Conservation (phyloP, 2,329 filamentous ascomycete species). For the Neoarthrinium moseri region DNA sequence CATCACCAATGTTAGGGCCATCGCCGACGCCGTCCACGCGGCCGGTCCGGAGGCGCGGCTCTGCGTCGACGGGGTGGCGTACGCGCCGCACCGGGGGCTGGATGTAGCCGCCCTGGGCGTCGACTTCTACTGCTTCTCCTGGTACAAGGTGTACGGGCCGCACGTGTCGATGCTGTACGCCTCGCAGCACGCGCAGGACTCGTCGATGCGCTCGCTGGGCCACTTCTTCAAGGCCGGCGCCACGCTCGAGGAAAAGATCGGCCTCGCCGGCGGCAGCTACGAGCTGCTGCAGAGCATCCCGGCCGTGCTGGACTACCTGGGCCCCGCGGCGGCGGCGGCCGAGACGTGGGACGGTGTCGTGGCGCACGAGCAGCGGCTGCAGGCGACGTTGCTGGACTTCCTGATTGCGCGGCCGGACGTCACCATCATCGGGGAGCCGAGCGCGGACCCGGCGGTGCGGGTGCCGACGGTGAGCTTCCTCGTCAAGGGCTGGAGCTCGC, state of each 20-base stretch:
- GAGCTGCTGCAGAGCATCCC: conserved; percentile 66
- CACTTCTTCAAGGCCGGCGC: conserved; percentile 66
- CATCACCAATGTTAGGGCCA: conserved; percentile 61
- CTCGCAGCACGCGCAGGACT: conserved; percentile 44
- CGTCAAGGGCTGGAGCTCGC: conserved; percentile 55
- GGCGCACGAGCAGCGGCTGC: conserved; percentile 60
- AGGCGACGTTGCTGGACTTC: conserved; percentile 58
- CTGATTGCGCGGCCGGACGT: conserved; percentile 50
- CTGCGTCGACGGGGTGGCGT: conserved; percentile 57
- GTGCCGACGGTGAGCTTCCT: conserved; percentile 69
- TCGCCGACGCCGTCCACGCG: conserved; percentile 51
- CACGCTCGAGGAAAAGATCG: conserved; percentile 66
- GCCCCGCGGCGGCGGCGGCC: conserved; percentile 26
- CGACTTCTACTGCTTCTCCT: conserved; percentile 60
- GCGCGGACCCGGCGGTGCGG: conserved; percentile 43
- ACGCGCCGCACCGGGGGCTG: conserved; percentile 56
- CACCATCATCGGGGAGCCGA: conserved; percentile 57
- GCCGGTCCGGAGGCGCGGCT: conserved; percentile 21
- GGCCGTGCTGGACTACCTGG: conserved; percentile 60
- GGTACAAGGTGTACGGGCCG: conserved; percentile 65
- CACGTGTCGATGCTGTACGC: conserved; percentile 58
- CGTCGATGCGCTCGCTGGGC: conserved; percentile 33
- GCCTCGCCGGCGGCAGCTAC: conserved; percentile 68
- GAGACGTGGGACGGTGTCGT: conserved; percentile 53
- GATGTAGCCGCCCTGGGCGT: conserved; percentile 55